Percentiles rank a stretch among this genome's conserved stretches.
phyloP scores from a whole-genome alignment of 1,284 basidiomycete species.

The Moesziomyces parantarcticus region DNA sequence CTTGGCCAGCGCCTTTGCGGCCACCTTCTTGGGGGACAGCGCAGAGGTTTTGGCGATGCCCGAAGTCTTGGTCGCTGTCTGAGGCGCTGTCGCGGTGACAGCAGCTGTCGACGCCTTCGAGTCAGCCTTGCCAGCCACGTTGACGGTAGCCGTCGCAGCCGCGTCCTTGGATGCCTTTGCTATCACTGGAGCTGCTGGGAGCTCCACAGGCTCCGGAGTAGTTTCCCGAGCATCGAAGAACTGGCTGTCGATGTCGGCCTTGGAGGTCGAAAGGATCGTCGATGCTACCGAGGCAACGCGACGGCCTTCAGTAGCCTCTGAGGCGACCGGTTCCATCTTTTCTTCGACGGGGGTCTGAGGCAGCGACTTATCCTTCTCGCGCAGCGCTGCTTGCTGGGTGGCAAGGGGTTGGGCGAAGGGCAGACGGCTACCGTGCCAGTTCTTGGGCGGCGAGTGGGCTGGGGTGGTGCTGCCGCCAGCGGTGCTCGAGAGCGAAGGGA shows the following conservation, averaged over 20 bases:
- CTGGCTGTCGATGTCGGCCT: conserved; percentile 24
- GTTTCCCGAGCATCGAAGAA: conserved; percentile 46
- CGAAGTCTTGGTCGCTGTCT: conserved; percentile 10
- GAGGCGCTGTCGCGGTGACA: not conserved
- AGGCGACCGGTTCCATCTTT: not conserved
- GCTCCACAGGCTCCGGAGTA: conserved; percentile 19
- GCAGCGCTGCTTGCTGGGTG: conserved; percentile 12
- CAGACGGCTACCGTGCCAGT: conserved; percentile 30
- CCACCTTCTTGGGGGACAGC: conserved; percentile 46
- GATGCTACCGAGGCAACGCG: conserved; percentile 30
- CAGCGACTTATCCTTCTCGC: conserved; percentile 24
- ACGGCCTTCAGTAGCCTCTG: conserved; percentile 1
- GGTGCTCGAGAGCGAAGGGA: conserved; percentile 28
- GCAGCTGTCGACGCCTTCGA: conserved; percentile 5
- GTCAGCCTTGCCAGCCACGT: not conserved
- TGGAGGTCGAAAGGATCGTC: conserved; percentile 17
- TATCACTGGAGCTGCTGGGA: conserved; percentile 1
- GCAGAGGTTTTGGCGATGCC: conserved; percentile 20
- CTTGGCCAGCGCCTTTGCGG: conserved; percentile 36
- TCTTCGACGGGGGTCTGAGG: conserved; percentile 33
- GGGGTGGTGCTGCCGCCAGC: conserved; percentile 39
- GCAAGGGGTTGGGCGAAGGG: conserved; percentile 30
- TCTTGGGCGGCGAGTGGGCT: conserved; percentile 45
- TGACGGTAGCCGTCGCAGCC: not conserved
- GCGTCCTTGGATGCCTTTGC: conserved; percentile 1